A percentile compares a stretch with the other conserved stretches of the same genome.
Conservation (phyloP, 2,329 filamentous ascomycete species). For the Fusarium poae region DNA sequence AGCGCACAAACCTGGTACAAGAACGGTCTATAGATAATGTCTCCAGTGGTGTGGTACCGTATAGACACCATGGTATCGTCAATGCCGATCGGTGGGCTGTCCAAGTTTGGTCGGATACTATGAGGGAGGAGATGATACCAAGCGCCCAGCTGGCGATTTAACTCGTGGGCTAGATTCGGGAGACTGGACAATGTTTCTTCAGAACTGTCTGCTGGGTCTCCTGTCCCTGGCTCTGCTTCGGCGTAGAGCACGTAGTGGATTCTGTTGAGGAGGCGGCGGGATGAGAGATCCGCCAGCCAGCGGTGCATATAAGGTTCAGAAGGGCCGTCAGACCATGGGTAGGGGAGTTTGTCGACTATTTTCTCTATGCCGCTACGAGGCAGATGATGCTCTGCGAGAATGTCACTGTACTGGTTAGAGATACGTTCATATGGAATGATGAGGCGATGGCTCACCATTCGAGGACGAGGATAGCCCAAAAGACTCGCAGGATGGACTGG, state of each 20-base stretch:
- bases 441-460: conserved; percentile 5
- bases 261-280: conserved; percentile 33
- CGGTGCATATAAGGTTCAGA: conserved; percentile 40
- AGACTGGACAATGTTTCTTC: conserved; percentile 24
- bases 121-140: conserved; percentile 43
- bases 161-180: conserved; percentile 26
- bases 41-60: conserved; percentile 34
- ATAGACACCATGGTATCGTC: conserved; percentile 41
- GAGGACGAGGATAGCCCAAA: conserved; percentile 39
- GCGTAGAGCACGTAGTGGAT: conserved; percentile 43
- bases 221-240: conserved; percentile 31
- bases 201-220: neutral
- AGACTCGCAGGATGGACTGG: conserved; percentile 37
- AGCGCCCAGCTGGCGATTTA: conserved; percentile 35
- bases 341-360: conserved; percentile 41
- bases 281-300: conserved; percentile 40
- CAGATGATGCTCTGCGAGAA: conserved; percentile 41
- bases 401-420: conserved; percentile 16
- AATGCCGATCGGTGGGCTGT: conserved; percentile 12
- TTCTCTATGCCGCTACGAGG: conserved; percentile 42
- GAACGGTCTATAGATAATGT: conserved; percentile 40
- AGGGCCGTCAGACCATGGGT: conserved; percentile 31
- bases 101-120: conserved; percentile 32
- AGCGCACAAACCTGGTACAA: conserved; percentile 36
- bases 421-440: rapidly evolving